phyloP scores from a whole-genome alignment of 75 land plant genomes.

The Selaginella moellendorffii region DNA sequence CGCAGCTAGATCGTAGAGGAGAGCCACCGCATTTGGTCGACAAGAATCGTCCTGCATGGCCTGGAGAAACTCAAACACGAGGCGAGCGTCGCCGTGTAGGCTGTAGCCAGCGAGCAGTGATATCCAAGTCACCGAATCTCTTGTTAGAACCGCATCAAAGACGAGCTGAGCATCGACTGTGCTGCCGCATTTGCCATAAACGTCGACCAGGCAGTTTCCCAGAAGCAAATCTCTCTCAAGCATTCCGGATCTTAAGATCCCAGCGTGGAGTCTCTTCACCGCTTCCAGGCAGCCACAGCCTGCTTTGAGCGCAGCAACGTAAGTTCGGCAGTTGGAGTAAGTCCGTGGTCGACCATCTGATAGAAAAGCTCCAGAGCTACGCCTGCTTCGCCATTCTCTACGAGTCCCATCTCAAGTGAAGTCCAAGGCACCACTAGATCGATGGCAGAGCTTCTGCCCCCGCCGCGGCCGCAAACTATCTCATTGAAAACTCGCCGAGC shows the following conservation, averaged over 20 bases:
- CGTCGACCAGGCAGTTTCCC: conserved; percentile 21
- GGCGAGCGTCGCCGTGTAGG: background rate
- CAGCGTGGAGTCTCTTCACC: conserved; percentile 26
- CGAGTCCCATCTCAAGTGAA: too few species aligned
- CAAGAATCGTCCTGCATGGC: background rate
- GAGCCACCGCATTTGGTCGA: too few species aligned
- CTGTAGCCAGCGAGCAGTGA: conserved; percentile 27
- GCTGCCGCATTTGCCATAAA: conserved; percentile 22
- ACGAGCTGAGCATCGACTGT: conserved; percentile 10
- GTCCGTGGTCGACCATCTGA: too few species aligned
- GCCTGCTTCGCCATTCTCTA: too few species aligned
- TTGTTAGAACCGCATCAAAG: conserved; percentile 4
- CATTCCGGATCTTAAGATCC: conserved; percentile 25
- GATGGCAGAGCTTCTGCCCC: too few species aligned
- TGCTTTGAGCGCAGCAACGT: conserved; percentile 30
- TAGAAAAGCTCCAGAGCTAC: too few species aligned
- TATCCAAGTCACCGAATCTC: conserved; percentile 20
- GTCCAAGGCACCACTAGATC: too few species aligned
- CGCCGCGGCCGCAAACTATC: too few species aligned
- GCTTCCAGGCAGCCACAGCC: conserved; percentile 12
- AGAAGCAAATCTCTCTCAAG: conserved; percentile 19
- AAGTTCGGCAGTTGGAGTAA: too few species aligned
- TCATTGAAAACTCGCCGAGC: too few species aligned
- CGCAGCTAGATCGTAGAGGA: too few species aligned
- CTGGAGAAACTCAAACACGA: background rate